Conservation (phyloP, 352 stramenopile genomes). For the Pythium sukuiense region DNA sequence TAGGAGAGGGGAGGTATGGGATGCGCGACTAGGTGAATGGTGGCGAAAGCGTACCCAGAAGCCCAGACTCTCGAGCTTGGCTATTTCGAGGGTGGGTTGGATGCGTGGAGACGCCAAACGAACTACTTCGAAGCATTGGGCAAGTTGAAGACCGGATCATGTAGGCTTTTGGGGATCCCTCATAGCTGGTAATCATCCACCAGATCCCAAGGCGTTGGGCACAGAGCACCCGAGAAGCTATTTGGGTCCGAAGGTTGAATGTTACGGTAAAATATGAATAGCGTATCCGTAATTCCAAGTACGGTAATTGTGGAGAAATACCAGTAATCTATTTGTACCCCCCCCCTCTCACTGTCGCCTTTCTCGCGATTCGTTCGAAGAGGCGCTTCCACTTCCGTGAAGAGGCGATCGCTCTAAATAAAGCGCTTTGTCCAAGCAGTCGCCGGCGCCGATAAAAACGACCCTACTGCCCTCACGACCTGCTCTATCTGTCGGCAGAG, state of each 20-base stretch:
- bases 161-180: too few relatives aligned
- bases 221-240: too few relatives aligned
- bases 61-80: background rate
- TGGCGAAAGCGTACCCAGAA: too few relatives aligned
- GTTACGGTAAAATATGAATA: too few relatives aligned
- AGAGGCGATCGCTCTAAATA: background rate
- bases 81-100: background rate
- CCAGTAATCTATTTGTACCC: too few relatives aligned
- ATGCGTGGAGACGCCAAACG: background rate
- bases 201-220: too few relatives aligned
- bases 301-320: background rate
- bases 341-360: background rate
- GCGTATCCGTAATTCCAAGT: background rate
- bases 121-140: background rate
- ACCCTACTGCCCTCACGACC: background rate
- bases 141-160: too few relatives aligned
- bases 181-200: background rate
- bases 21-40: background rate
- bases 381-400: background rate
- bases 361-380: background rate
- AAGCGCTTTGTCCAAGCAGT: background rate
- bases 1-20: background rate
- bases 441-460: background rate
- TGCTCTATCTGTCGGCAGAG: background rate
- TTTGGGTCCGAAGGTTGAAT: too few relatives aligned